Evolutionary conservation across 148 eudicot genomes (phyloP), one percentile per base, ranked within the genome.

Genomic region (Fagopyrum esculentum): DNA sequence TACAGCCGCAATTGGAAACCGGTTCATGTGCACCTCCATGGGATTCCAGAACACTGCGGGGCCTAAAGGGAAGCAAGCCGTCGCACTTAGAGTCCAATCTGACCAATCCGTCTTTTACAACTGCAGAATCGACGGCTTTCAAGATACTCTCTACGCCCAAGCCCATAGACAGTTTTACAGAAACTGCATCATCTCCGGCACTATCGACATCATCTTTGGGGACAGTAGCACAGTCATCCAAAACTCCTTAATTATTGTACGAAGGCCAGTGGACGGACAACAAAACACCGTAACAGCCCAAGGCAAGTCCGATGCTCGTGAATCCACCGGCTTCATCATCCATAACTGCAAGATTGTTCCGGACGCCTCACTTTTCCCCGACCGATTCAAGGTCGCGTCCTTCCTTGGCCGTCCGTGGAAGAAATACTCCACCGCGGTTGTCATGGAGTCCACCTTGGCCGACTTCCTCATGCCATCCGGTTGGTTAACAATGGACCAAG

Each of bases 321-420:
- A 83, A 4, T 13, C 77, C 0, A 87, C 88, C 0, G 95, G 92
- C 0, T 50, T 88, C 1, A 86, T 93, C 0, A 87, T 92, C 55
- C 98, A 92, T 0, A 89, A 89, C 66, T 88, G 90, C 73, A 49
- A 89, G n/a, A 87, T 92, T 5, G 94, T 90, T 0, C 90, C 95
- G 0, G 98, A 92, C n/a, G 77, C 72, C 30, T 47, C 45, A 15
- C 68, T 91, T 0, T 80, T 50, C 30, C 85, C 88, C 1, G n/a
- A 44, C 0, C 76, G 91, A 26, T 82, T 87, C 76, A 6, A 82
- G 40, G 75, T 83, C 10, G 84, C 74, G 0, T 83, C 90, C 0
- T 90, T 47, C 64, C 68, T 92, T 26, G 98, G 98, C 0, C 78
- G 91, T 5, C 96, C 98, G 2, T 90, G 93, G 98, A 92, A 90